These are phyloP conservation scores for Daldinia decipiens DNA, from an alignment of 495 filamentous ascomycete species.

Conservation along the genomic window DNA sequence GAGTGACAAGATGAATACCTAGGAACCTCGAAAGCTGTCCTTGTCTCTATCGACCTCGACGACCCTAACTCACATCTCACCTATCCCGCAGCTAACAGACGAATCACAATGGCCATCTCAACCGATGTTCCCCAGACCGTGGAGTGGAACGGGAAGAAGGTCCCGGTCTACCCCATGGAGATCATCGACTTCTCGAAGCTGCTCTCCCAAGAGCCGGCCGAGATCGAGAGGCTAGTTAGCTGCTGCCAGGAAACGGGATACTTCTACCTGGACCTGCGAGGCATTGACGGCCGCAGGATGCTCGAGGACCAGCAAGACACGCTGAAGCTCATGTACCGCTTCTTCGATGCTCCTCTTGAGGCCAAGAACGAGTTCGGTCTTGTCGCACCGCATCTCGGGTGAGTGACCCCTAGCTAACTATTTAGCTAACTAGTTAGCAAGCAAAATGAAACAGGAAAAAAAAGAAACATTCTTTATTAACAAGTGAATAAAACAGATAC, in stretches of 20 bases:
- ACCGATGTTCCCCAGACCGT: constrained; percentile 56
- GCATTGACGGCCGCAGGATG: constrained; percentile 59
- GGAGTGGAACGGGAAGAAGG: constrained; percentile 62
- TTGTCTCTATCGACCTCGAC: constrained; percentile 16
- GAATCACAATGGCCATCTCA: constrained; percentile 53
- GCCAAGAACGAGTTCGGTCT: constrained; percentile 61
- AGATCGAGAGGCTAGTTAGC: constrained; percentile 60
- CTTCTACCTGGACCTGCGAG: constrained; percentile 65
- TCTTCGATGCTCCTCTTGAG: constrained; percentile 61
- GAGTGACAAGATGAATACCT: constrained; percentile 6
- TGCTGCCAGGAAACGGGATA: constrained; percentile 62
- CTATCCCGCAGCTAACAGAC: constrained; percentile 14
- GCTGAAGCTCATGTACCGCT: constrained; percentile 62
- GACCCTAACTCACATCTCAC: constrained; percentile 11
- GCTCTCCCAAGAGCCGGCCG: constrained; percentile 59
- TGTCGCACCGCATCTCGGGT: constrained; percentile 57
- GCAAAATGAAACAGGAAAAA: constrained; percentile 24
- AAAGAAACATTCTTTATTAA: constrained; percentile 12
- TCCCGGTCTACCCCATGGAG: constrained; percentile 62
- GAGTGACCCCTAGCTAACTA: constrained; percentile 9
- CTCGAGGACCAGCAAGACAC: constrained; percentile 59
- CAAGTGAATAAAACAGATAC: constrained; percentile 48
- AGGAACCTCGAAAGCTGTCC: constrained; percentile 9
- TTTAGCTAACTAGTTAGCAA: not conserved
- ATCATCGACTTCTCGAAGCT: constrained; percentile 59